Percentiles rank a stretch among this genome's conserved stretches.
phyloP scores from a whole-genome alignment of 1,139 yeast species.

The Casaregolazyma lundiana region DNA sequence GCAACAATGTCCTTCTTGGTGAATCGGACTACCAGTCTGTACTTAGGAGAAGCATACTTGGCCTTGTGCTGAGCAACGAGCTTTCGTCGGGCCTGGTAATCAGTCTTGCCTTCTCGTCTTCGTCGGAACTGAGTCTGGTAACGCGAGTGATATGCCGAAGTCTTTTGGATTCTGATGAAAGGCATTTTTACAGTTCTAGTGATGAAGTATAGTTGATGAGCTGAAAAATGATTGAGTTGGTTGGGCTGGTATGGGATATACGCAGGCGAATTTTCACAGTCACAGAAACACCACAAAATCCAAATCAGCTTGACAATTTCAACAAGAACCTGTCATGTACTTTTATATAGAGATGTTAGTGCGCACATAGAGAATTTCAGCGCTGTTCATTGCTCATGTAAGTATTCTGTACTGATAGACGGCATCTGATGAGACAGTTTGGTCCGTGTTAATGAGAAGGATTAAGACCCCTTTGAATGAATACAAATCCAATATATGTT shows the following conservation, averaged over 20 bases:
- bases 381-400: slow-evolving; percentile 4
- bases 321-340: not conserved
- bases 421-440: slow-evolving; percentile 33
- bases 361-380: not conserved
- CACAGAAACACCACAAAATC: too few species aligned
- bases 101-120: slow-evolving; percentile 99
- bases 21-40: slow-evolving; percentile 99
- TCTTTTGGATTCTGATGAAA: slow-evolving; percentile 67
- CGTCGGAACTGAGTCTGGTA: slow-evolving; percentile 99
- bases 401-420: not conserved
- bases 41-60: slow-evolving; percentile 98
- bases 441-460: slow-evolving; percentile 43
- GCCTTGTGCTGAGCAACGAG: slow-evolving; percentile 99
- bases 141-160: slow-evolving; percentile 97
- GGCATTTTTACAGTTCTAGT: slow-evolving; percentile 49
- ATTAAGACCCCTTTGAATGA: slow-evolving; percentile 38
- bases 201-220: slow-evolving; percentile 8
- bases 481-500: slow-evolving; percentile 29
- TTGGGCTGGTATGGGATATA: slow-evolving; percentile 1
- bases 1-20: slow-evolving; percentile 99
- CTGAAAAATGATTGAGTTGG: slow-evolving; percentile 11
- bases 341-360: not conserved
- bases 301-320: not conserved
- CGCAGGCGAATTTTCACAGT: not conserved
- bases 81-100: slow-evolving; percentile 99